These are phyloP conservation scores for Penicillium sp. DNA, from an alignment of 2,329 filamentous ascomycete species.

Conservation along the genomic window DNA sequence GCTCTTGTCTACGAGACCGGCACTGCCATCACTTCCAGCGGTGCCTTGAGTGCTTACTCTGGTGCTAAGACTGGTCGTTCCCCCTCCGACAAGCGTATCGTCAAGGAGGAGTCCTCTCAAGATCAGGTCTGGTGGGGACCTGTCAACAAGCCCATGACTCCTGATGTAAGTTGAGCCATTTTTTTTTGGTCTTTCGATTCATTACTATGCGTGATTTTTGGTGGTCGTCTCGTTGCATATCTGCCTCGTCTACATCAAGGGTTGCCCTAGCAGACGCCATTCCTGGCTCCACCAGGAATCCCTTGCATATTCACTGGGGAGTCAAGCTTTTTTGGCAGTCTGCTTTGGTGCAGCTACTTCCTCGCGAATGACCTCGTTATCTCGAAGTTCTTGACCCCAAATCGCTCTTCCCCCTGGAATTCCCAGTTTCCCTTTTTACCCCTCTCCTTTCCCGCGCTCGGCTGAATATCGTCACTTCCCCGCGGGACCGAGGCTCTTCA, in stretches of 20 bases:
- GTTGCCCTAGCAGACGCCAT: constrained; percentile 25
- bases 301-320: constrained; percentile 29
- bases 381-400: constrained; percentile 1
- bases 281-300: constrained; percentile 22
- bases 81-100: constrained; percentile 94
- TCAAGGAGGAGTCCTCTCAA: constrained; percentile 85
- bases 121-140: constrained; percentile 98
- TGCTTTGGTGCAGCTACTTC: constrained; percentile 7
- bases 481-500: constrained; percentile 22
- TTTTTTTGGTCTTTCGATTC: background rate
- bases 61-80: constrained; percentile 98
- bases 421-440: background rate
- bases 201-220: constrained; percentile 20
- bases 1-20: constrained; percentile 96
- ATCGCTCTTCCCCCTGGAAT: background rate
- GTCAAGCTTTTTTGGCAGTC: constrained; percentile 31
- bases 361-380: background rate
- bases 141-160: constrained; percentile 98
- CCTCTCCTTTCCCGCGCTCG: constrained; percentile 7
- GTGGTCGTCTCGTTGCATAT: constrained; percentile 15
- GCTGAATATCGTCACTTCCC: constrained; percentile 12
- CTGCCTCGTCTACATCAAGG: constrained; percentile 16
- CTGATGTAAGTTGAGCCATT: constrained; percentile 71
- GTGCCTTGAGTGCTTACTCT: constrained; percentile 95
- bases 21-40: constrained; percentile 93